Evolutionary conservation across 495 filamentous ascomycete genomes (phyloP).

Genomic region (Aspergillus funiculosus): DNA sequence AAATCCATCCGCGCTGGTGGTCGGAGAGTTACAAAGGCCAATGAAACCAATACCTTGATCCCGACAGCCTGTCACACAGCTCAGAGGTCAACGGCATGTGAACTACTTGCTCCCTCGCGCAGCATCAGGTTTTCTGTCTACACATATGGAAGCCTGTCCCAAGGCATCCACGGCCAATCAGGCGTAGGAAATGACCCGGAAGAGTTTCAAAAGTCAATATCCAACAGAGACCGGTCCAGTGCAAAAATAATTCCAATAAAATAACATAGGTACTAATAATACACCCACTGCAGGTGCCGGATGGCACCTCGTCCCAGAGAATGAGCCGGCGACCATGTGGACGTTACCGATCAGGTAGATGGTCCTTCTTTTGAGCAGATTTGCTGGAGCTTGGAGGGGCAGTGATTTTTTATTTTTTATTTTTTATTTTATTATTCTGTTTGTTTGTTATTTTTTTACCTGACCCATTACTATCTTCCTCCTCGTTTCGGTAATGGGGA

Average conservation of each 20-base stretch:
- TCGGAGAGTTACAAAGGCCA: slow-evolving; percentile 11
- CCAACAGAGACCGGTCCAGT: not conserved
- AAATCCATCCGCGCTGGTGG: slow-evolving; percentile 6
- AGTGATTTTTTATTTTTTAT: not conserved
- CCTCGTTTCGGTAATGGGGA: not conserved
- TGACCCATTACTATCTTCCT: not conserved
- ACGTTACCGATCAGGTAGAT: slow-evolving; percentile 1
- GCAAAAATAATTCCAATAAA: too few species aligned
- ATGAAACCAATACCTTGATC: slow-evolving; percentile 2
- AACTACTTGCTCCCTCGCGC: slow-evolving; percentile 13
- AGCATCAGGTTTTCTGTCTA: slow-evolving; percentile 5
- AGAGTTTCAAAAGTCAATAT: slow-evolving; percentile 1
- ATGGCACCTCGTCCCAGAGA: not conserved
- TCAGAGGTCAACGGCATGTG: not conserved
- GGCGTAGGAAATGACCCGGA: not conserved
- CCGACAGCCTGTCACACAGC: slow-evolving; percentile 14
- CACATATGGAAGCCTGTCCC: not conserved
- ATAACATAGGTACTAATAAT: too few species aligned
- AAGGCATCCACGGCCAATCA: slow-evolving; percentile 6
- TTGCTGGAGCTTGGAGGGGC: not conserved
- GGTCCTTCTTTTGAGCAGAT: not conserved
- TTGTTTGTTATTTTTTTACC: too few species aligned
- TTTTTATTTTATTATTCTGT: not conserved
- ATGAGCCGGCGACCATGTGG: not conserved
- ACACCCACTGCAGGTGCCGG: not conserved